Conservation (phyloP, 2,329 filamentous ascomycete genomes). For the Colletotrichum agaves region DNA sequence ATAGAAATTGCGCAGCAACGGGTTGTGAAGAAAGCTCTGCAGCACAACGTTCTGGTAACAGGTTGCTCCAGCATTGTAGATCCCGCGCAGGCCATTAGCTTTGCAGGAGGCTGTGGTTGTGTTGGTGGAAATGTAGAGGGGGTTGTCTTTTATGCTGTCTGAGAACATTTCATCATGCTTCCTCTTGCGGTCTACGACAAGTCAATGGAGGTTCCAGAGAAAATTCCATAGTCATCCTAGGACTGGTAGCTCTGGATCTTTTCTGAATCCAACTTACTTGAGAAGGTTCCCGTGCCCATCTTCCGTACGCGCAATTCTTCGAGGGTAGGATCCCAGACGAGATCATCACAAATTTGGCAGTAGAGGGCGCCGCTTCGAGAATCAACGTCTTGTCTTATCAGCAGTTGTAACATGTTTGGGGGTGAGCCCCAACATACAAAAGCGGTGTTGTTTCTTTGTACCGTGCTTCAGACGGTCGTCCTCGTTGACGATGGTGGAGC, state of each 20-base stretch:
- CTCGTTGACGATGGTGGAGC: constrained; percentile 73
- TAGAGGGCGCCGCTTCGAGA: constrained; percentile 79
- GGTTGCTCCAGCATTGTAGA: constrained; percentile 98
- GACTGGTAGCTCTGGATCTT: not conserved
- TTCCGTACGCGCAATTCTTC: constrained; percentile 80
- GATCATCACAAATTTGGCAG: constrained; percentile 84
- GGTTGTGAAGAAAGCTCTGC: constrained; percentile 93
- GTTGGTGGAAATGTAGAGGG: constrained; percentile 80
- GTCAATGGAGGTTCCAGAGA: too few species aligned
- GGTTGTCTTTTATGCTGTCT: constrained; percentile 75
- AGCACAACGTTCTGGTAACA: constrained; percentile 98
- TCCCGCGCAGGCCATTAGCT: constrained; percentile 86
- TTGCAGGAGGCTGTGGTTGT: constrained; percentile 84
- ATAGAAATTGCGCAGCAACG: constrained; percentile 90
- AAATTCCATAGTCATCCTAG: too few species aligned
- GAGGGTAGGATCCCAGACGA: constrained; percentile 84
- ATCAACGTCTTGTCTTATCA: constrained; percentile 72
- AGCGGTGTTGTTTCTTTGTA: constrained; percentile 75
- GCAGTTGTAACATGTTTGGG: constrained; percentile 12
- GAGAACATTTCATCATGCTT: constrained; percentile 78
- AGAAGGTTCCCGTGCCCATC: constrained; percentile 73
- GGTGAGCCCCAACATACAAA: constrained; percentile 65
- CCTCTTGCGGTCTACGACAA: constrained; percentile 70
- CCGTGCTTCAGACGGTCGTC: constrained; percentile 75
- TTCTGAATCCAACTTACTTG: constrained; percentile 59